Evolutionary conservation across 78 protist genomes (phyloP), one percentile per base, ranked within the genome.

Genomic region (Cavenderia fasciculata): DNA sequence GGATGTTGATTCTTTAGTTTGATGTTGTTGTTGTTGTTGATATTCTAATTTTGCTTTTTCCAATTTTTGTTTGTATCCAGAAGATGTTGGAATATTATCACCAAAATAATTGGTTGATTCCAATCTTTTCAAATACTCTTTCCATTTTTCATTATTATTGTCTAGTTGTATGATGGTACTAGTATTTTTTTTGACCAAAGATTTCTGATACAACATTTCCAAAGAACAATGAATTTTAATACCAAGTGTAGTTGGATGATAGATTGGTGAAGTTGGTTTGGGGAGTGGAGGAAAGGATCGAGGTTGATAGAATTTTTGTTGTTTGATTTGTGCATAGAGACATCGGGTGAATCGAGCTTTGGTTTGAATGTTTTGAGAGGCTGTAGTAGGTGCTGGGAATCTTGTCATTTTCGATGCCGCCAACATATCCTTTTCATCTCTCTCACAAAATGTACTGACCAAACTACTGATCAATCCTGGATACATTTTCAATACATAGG

Each of bases 361-460:
- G 6, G 38, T 25, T n/a, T 57, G 57, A 25, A 59, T n/a, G 14
- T 62, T 14, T 41, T 62, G 38, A 52, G n/a, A 41, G 31, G 23
- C 33, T 46, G 23, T 59, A 2, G 54, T 59, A n/a, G 25, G 18
- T n/a, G 33, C 19, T 10, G 74, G 51, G 65, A 82, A 82, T 56
- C 90, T 51, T 21, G 49, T 43, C 90, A 82, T 68, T 14, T n/a
- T 57, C 0, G 57, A 10, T n/a, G 68, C 12, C 4, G 90, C 11
- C 14, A 59, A 34, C 90, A 82, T 82, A 54, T 82, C 90, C 0
- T 82, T 71, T 40, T 43, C 29, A 68, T 82, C 90, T 51, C 90
- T 46, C 19, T 68, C 27, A 43, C 40, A 82, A 40, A 82, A 82
- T 21, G 47, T 49, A n/a, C 40, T 16, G 5, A 61, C 66, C 6